Evolutionary conservation across 2,329 filamentous ascomycete species (phyloP).

Genomic region (Stagonosporopsis vannaccii): DNA sequence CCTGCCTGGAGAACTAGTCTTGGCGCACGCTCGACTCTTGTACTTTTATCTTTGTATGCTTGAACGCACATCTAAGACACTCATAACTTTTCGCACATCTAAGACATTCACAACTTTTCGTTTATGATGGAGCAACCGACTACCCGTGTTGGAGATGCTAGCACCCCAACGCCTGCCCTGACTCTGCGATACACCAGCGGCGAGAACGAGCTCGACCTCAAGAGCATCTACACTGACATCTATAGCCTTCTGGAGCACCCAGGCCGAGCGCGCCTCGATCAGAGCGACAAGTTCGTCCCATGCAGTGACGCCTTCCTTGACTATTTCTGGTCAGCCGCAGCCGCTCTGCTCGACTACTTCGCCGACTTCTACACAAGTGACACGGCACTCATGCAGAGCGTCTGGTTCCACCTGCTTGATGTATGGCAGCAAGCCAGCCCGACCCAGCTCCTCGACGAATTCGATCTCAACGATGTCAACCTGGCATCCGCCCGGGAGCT

Average conservation of each 20-base stretch:
- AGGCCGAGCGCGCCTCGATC: background rate
- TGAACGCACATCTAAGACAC: background rate
- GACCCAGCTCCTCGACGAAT: background rate
- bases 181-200: slow-evolving; percentile 21
- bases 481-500: background rate
- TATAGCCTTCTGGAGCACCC: slow-evolving; percentile 19
- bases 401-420: slow-evolving; percentile 42
- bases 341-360: slow-evolving; percentile 40
- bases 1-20: background rate
- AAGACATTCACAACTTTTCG: background rate
- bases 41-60: background rate
- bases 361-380: slow-evolving; percentile 37
- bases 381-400: slow-evolving; percentile 27
- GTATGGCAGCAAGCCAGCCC: slow-evolving; percentile 15
- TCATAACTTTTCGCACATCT: background rate
- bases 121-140: slow-evolving; percentile 16
- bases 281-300: background rate
- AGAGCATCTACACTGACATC: slow-evolving; percentile 21
- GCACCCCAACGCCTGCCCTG: slow-evolving; percentile 9
- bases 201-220: slow-evolving; percentile 28
- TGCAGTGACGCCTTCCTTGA: slow-evolving; percentile 8
- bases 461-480: background rate
- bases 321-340: slow-evolving; percentile 26
- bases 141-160: slow-evolving; percentile 25
- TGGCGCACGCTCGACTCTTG: background rate